phyloP scores from a whole-genome alignment of 1,284 basidiomycete species.

The Inonotus obliquus region DNA sequence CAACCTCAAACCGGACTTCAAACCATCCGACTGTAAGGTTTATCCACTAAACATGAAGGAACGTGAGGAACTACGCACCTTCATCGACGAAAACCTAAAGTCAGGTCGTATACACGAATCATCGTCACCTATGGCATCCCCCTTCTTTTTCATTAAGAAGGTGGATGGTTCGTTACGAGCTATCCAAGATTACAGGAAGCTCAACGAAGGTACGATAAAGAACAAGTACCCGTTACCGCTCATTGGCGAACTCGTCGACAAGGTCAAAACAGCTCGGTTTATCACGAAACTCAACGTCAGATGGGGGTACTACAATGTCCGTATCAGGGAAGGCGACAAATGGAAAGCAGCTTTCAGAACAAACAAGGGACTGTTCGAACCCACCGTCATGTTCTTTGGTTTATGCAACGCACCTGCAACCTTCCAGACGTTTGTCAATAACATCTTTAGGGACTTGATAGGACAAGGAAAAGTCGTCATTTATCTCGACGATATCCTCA shows the following conservation, averaged over 20 bases:
- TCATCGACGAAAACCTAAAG: not conserved
- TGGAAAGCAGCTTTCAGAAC: not conserved
- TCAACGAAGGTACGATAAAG: slow-evolving; percentile 36
- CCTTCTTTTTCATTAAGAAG: not conserved
- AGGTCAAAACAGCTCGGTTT: slow-evolving; percentile 25
- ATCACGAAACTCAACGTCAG: slow-evolving; percentile 36
- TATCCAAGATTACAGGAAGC: slow-evolving; percentile 28
- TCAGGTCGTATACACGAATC: not conserved
- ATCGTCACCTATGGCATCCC: not conserved
- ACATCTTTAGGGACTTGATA: not conserved
- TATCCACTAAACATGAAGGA: not conserved
- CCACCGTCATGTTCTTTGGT: not conserved
- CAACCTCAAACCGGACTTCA: not conserved
- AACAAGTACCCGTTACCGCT: slow-evolving; percentile 34
- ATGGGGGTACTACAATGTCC: slow-evolving; percentile 28
- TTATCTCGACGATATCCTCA: not conserved
- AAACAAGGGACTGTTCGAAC: not conserved
- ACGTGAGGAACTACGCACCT: not conserved
- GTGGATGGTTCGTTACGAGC: not conserved
- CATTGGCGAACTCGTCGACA: slow-evolving; percentile 31
- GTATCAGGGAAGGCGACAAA: not conserved
- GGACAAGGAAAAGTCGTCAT: not conserved
- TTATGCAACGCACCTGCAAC: not conserved
- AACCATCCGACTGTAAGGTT: not conserved
- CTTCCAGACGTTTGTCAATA: not conserved